These are phyloP conservation scores for Calonectria hongkongensis DNA, from an alignment of 2,329 filamentous ascomycete genomes.

Conservation along the genomic window DNA sequence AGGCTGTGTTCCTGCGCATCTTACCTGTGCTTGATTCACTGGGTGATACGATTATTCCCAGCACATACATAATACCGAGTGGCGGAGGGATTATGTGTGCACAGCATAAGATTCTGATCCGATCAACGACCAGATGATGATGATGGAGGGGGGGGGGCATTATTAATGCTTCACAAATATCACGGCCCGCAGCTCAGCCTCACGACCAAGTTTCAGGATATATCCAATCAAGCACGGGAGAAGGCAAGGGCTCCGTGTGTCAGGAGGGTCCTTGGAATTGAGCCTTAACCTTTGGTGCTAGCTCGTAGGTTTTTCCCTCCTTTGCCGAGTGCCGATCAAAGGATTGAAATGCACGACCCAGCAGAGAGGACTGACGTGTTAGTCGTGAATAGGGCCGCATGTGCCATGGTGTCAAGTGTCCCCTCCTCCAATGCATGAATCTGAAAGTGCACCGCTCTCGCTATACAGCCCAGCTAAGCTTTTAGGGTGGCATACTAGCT, in stretches of 20 bases:
- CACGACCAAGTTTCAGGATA: slow-evolving; percentile 12
- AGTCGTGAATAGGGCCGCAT: slow-evolving; percentile 4
- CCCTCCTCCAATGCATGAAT: slow-evolving; percentile 11
- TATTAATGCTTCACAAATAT: background rate
- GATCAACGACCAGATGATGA: background rate
- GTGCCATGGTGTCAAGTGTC: background rate
- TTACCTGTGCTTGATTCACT: background rate
- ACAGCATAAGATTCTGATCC: background rate
- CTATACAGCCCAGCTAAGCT: slow-evolving; percentile 13
- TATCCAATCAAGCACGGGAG: background rate
- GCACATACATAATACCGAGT: background rate
- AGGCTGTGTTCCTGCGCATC: background rate
- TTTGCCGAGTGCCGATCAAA: slow-evolving; percentile 18
- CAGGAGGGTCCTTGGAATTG: slow-evolving; percentile 9
- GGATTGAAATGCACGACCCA: background rate
- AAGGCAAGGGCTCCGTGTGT: background rate
- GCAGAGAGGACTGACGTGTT: slow-evolving; percentile 13
- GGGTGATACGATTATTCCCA: background rate
- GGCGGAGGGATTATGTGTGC: background rate
- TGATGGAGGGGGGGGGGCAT: background rate
- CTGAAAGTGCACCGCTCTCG: background rate
- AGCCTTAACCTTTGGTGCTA: background rate
- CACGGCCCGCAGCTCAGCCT: slow-evolving; percentile 23
- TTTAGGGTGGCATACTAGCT: slow-evolving; percentile 1
- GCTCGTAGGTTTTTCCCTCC: background rate